Conservation (phyloP, 2,329 filamentous ascomycete species). For the Hysterium pulicare region DNA sequence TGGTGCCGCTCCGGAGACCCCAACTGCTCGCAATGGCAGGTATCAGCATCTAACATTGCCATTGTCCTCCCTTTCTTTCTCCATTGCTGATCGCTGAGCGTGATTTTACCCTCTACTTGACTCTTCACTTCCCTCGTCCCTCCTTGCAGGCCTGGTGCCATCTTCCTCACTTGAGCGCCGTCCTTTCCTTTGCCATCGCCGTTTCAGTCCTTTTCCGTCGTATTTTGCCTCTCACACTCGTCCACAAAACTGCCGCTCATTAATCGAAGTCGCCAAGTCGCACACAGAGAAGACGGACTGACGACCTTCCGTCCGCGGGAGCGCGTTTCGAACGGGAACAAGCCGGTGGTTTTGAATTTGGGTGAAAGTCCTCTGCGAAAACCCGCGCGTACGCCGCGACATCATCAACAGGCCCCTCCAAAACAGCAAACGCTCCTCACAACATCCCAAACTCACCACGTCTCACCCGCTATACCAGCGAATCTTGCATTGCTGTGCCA, state of each 20-base stretch:
- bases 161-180: constrained; percentile 5
- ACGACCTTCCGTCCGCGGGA: too few relatives aligned
- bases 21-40: neutral
- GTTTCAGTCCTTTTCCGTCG: neutral
- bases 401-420: neutral
- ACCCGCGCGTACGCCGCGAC: too few relatives aligned
- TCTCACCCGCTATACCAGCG: neutral
- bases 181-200: constrained; percentile 13
- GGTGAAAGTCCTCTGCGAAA: too few relatives aligned
- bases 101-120: constrained; percentile 3
- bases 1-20: neutral
- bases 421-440: neutral
- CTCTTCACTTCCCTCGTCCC: constrained; percentile 11
- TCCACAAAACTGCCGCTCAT: neutral
- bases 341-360: too few relatives aligned
- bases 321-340: too few relatives aligned
- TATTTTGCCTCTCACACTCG: neutral
- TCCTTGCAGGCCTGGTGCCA: constrained; percentile 33
- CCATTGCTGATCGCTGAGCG: neutral
- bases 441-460: neutral
- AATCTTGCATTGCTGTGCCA: neutral
- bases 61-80: constrained; percentile 8
- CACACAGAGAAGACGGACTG: too few relatives aligned
- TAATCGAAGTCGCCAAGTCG: too few relatives aligned
- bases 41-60: too few relatives aligned